Evolutionary conservation across 768 basidiomycete genomes (phyloP), one percentile per base, ranked within the genome.

Genomic region (Guyanaporus albipodus): DNA sequence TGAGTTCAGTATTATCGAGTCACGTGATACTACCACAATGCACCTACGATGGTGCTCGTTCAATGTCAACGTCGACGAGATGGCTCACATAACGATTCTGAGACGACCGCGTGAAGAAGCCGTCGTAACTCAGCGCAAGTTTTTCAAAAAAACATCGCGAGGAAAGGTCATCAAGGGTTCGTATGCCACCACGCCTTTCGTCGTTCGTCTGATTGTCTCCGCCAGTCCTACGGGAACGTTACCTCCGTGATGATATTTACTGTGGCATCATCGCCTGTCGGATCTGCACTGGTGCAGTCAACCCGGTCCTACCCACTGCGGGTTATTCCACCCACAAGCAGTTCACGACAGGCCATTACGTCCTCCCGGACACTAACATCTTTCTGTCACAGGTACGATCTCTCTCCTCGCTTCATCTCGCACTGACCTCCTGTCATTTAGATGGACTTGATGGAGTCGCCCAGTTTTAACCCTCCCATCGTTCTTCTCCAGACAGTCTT

Each of bases 291-390:
- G 64, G 60, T 22, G 56, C 59, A 46, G 59, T 68, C 21, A 58
- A 72, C n/a, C 62, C 71, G 34, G 64, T 69, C 10, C 72, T 94
- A 5, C 86, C 91, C 17, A 57, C 66, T 18, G 61, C 69, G 4
- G 91, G 91, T 7, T 80, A 79, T 42, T 59, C 63, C 5, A 59
- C 70, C 0, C 87, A 93, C 66, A 65, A 72, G 22, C 52, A 65
- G 0, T 87, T 78, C 60, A 73, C 79, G 0, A 60, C 74, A 44
- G 88, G 87, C 0, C 90, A 95, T 59, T 93, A 83, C 60, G 64
- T 97, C 22, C 70, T 99, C 12, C 89, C 93, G 5, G 95, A 99
- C 62, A 98, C 95, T 15, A 99, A 99, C 67, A 81, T 96, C 14
- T 91, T 96, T 59, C 74, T 99, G 11, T 79, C 89, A 14, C 94